These are phyloP conservation scores for Saccharomyces hybrid DNA, from an alignment of 1,139 yeast genomes.

Conservation along the genomic window DNA sequence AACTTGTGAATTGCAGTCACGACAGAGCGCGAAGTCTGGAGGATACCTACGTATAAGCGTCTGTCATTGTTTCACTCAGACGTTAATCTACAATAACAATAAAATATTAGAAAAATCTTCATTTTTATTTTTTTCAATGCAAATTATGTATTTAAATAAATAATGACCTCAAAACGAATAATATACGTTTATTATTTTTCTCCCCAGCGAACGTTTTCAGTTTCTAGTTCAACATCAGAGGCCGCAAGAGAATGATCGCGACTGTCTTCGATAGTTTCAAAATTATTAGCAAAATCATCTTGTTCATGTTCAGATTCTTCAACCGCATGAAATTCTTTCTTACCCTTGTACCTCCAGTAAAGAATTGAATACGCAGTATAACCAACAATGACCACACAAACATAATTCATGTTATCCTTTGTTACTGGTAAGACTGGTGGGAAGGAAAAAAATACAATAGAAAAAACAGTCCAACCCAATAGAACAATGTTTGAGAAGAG, in stretches of 20 bases:
- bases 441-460: slow-evolving; percentile 57
- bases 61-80: too few relatives aligned
- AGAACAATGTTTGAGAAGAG: slow-evolving; percentile 47
- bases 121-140: not conserved
- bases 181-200: not conserved
- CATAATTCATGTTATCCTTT: slow-evolving; percentile 60
- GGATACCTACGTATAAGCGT: too few relatives aligned
- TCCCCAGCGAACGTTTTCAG: not conserved
- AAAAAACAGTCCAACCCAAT: slow-evolving; percentile 52
- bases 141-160: not conserved
- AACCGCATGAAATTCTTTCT: slow-evolving; percentile 31
- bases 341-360: slow-evolving; percentile 47
- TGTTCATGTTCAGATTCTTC: slow-evolving; percentile 16
- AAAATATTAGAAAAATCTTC: not conserved
- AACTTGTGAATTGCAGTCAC: not conserved
- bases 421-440: slow-evolving; percentile 61
- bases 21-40: not conserved
- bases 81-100: too few relatives aligned
- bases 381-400: slow-evolving; percentile 55
- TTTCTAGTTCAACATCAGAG: not conserved
- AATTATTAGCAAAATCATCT: slow-evolving; percentile 5
- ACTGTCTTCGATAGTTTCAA: not conserved
- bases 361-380: slow-evolving; percentile 47
- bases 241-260: not conserved
- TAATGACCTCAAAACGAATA: not conserved